Evolutionary conservation across 768 basidiomycete species (phyloP).

Genomic region (Kwoniella bestiolae): DNA sequence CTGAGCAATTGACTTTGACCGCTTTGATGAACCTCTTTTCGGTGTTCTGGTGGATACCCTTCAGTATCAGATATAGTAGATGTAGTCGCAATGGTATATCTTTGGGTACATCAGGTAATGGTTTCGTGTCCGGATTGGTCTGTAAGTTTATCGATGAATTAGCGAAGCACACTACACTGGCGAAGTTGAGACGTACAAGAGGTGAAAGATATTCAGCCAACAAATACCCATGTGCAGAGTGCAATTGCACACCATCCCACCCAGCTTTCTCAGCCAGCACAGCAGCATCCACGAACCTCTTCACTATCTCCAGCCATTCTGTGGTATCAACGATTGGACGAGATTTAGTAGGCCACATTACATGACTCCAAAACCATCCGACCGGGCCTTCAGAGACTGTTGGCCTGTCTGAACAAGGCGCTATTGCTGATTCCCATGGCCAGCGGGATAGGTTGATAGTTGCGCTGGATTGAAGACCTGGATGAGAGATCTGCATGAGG

Average conservation of each 20-base stretch:
- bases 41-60: conserved; percentile 27
- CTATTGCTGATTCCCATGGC: conserved; percentile 67
- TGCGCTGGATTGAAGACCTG: conserved; percentile 77
- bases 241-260: conserved; percentile 85
- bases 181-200: conserved; percentile 28
- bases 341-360: conserved; percentile 64
- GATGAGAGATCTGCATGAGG: conserved; percentile 81
- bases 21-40: conserved; percentile 35
- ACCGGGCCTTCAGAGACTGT: conserved; percentile 55
- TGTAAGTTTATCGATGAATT: conserved; percentile 14
- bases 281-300: conserved; percentile 71
- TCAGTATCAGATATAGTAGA: conserved; percentile 44
- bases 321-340: conserved; percentile 63
- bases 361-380: conserved; percentile 61
- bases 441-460: conserved; percentile 69
- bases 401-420: conserved; percentile 64
- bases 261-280: conserved; percentile 68
- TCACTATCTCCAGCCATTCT: conserved; percentile 69
- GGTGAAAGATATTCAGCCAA: conserved; percentile 50
- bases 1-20: conserved; percentile 52
- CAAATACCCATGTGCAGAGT: conserved; percentile 59
- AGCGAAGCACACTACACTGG: background rate
- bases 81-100: conserved; percentile 38
- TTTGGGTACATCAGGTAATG: conserved; percentile 39
- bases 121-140: conserved; percentile 44